phyloP scores from a whole-genome alignment of 2,329 filamentous ascomycete species.

The Colletotrichum falcatum region DNA sequence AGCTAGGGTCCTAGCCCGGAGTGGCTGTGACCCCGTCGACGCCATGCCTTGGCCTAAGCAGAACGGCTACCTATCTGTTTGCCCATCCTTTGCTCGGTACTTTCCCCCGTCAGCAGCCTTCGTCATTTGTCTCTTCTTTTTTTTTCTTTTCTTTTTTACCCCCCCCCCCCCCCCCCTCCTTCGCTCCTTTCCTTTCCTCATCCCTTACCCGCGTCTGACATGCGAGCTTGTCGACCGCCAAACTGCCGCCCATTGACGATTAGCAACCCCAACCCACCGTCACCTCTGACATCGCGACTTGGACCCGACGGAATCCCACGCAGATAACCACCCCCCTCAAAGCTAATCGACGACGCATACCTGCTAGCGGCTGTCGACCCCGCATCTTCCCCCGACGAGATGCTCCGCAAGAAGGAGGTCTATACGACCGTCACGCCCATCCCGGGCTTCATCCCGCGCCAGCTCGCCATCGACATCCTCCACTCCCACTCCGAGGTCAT shows the following conservation, averaged over 20 bases:
- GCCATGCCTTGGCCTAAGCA: conserved; percentile 1
- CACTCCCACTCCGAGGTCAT: conserved; percentile 79
- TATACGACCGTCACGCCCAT: conserved; percentile 79
- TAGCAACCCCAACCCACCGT: background rate
- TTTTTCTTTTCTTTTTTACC: too few relatives aligned
- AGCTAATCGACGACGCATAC: background rate
- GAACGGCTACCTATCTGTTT: background rate
- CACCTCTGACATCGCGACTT: background rate
- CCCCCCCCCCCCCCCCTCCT: too few relatives aligned
- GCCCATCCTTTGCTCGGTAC: conserved; percentile 12
- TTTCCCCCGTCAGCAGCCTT: conserved; percentile 28
- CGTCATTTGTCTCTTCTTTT: background rate
- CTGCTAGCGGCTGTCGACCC: background rate
- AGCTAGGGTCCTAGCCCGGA: conserved; percentile 20
- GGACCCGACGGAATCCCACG: background rate
- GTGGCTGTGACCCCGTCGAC: conserved; percentile 31
- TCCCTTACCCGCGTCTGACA: background rate
- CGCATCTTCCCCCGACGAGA: conserved; percentile 51
- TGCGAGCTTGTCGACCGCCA: background rate
- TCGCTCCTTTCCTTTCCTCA: background rate
- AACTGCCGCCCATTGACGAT: conserved; percentile 16
- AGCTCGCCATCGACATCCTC: conserved; percentile 78
- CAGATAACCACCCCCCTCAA: background rate
- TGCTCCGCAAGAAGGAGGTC: conserved; percentile 72
- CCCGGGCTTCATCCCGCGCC: conserved; percentile 76